These are phyloP conservation scores for Cladophialophora carrionii DNA, from an alignment of 2,329 filamentous ascomycete genomes.

Conservation along the genomic window DNA sequence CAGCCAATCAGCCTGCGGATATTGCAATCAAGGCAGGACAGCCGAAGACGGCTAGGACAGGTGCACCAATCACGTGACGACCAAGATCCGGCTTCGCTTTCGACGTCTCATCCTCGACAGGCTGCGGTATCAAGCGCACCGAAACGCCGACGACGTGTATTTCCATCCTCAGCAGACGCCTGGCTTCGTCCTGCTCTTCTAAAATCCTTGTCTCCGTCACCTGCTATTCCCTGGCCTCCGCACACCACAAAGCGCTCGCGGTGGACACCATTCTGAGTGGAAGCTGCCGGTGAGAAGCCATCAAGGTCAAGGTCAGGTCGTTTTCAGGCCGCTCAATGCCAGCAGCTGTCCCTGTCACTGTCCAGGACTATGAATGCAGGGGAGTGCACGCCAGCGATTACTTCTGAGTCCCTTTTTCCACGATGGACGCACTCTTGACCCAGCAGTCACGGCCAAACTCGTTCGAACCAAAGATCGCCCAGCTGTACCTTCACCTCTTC, in stretches of 20 bases:
- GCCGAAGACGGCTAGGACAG: neutral
- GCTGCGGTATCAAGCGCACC: neutral
- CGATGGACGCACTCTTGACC: slow-evolving; percentile 73
- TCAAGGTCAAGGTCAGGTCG: neutral
- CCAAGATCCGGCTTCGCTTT: neutral
- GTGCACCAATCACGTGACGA: neutral
- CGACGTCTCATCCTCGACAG: neutral
- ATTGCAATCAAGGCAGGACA: slow-evolving; percentile 7
- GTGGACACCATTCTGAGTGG: neutral
- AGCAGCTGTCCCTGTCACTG: neutral
- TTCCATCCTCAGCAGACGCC: neutral
- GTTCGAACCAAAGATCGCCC: slow-evolving; percentile 92
- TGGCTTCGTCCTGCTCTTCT: neutral
- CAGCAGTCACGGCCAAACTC: slow-evolving; percentile 86
- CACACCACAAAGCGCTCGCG: neutral
- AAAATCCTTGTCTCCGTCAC: neutral
- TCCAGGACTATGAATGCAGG: slow-evolving; percentile 6
- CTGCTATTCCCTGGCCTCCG: neutral
- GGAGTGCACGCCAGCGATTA: neutral
- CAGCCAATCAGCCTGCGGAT: slow-evolving; percentile 10
- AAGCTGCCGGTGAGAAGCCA: neutral
- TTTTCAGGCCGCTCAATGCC: neutral
- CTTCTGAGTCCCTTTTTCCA: slow-evolving; percentile 1
- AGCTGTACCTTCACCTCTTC: slow-evolving; percentile 85
- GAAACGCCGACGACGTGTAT: neutral